These are phyloP conservation scores for Lactarius akahatsu DNA, from an alignment of 768 basidiomycete genomes.

Conservation along the genomic window DNA sequence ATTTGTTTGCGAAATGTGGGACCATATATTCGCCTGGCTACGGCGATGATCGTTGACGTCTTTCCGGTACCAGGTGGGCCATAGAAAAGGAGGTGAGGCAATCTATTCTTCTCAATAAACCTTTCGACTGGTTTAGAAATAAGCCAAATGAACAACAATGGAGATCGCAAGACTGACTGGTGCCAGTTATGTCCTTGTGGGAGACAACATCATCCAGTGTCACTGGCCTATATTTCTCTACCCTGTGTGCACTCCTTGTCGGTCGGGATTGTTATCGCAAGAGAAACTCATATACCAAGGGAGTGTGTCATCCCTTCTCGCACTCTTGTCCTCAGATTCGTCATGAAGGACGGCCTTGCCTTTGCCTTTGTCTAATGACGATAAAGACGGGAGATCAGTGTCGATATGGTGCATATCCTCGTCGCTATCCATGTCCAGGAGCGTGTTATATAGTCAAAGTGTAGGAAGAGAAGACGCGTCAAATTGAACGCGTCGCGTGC, in stretches of 20 bases:
- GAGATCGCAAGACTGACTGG: slow-evolving; percentile 58
- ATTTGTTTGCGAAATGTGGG: slow-evolving; percentile 84
- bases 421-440: slow-evolving; percentile 53
- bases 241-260: slow-evolving; percentile 47
- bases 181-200: slow-evolving; percentile 91
- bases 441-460: neutral
- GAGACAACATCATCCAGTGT: slow-evolving; percentile 94
- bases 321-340: slow-evolving; percentile 30
- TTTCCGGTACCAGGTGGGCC: slow-evolving; percentile 99
- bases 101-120: slow-evolving; percentile 91
- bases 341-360: slow-evolving; percentile 55
- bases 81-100: slow-evolving; percentile 96
- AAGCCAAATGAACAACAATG: neutral
- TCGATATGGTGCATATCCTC: slow-evolving; percentile 53
- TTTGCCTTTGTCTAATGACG: slow-evolving; percentile 60
- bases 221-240: slow-evolving; percentile 95
- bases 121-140: slow-evolving; percentile 68
- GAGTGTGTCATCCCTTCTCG: slow-evolving; percentile 60
- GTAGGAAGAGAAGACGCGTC: slow-evolving; percentile 15
- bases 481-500: slow-evolving; percentile 5
- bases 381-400: slow-evolving; percentile 26
- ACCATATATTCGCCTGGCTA: slow-evolving; percentile 94
- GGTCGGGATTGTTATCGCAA: slow-evolving; percentile 5
- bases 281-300: slow-evolving; percentile 65
- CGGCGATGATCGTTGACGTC: slow-evolving; percentile 94